Percentiles rank a stretch among this genome's conserved stretches.
Conservation (phyloP, 106 monocot genomes). For the Dendrobium huoshanense region DNA sequence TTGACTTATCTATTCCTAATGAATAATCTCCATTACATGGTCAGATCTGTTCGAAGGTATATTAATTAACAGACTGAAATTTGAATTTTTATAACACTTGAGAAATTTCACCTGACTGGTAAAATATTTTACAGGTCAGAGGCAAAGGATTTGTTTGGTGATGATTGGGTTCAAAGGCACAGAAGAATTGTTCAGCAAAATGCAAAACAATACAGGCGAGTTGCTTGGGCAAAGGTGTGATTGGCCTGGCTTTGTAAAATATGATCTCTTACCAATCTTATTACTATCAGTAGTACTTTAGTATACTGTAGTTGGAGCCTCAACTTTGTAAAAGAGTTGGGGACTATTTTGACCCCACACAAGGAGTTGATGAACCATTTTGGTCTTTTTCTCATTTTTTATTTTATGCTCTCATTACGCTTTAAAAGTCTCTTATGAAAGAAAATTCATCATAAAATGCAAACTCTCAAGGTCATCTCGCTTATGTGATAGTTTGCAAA, state of each 20-base stretch:
- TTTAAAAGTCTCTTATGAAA: too few relatives aligned
- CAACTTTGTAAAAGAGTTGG: neutral
- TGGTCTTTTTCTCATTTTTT: too few relatives aligned
- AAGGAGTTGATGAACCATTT: too few relatives aligned
- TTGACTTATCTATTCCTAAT: conserved; percentile 62
- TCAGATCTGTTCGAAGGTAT: conserved; percentile 68
- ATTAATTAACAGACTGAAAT: neutral
- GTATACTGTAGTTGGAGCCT: neutral
- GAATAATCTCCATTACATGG: conserved; percentile 78
- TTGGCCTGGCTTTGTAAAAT: neutral
- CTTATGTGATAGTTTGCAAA: too few relatives aligned
- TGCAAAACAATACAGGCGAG: conserved; percentile 47
- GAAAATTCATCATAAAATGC: too few relatives aligned
- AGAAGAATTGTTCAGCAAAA: conserved; percentile 57
- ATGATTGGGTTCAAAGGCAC: conserved; percentile 57
- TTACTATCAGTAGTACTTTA: neutral
- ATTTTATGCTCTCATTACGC: too few relatives aligned
- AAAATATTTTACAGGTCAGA: conserved; percentile 25
- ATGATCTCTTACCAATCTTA: neutral
- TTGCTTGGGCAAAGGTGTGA: conserved; percentile 45
- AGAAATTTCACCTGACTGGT: neutral
- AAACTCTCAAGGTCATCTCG: too few relatives aligned
- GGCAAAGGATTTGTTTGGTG: conserved; percentile 50
- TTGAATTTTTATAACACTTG: neutral
- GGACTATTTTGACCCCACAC: too few relatives aligned